phyloP scores from a whole-genome alignment of 805 yeast genomes.

The Wickerhamomyces alni region DNA sequence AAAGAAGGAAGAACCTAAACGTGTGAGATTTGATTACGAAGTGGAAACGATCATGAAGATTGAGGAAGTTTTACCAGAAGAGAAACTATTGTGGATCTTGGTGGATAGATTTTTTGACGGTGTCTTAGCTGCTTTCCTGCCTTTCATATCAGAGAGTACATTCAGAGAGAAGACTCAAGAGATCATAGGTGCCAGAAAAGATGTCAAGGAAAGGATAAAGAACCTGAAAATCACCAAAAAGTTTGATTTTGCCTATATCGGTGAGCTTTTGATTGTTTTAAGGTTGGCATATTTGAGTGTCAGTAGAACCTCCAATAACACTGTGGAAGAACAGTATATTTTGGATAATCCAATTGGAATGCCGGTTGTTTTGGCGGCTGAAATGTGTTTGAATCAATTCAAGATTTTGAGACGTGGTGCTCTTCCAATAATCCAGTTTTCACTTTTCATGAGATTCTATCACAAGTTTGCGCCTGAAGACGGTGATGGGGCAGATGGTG shows the following conservation, averaged over 20 bases:
- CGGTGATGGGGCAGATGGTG: slow-evolving; percentile 51
- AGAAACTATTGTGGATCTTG: slow-evolving; percentile 17
- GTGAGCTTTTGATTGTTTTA: slow-evolving; percentile 15
- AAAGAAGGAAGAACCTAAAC: slow-evolving; percentile 5
- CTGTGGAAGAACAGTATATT: slow-evolving; percentile 28
- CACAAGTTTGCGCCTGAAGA: slow-evolving; percentile 47
- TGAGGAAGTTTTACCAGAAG: slow-evolving; percentile 18
- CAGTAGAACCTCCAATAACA: slow-evolving; percentile 13
- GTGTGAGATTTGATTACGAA: slow-evolving; percentile 11
- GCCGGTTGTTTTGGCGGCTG: slow-evolving; percentile 42
- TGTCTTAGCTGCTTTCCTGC: slow-evolving; percentile 16
- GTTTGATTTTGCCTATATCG: slow-evolving; percentile 23
- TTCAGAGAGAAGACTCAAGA: slow-evolving; percentile 12
- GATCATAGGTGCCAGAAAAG: slow-evolving; percentile 10
- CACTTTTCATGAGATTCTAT: slow-evolving; percentile 45
- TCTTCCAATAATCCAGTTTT: slow-evolving; percentile 47
- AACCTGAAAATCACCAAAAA: slow-evolving; percentile 13
- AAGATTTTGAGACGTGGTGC: slow-evolving; percentile 42
- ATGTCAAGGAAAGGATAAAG: slow-evolving; percentile 4
- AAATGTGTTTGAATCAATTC: slow-evolving; percentile 50
- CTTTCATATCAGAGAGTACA: slow-evolving; percentile 21
- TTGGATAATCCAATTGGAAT: slow-evolving; percentile 40
- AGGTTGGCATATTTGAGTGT: slow-evolving; percentile 19
- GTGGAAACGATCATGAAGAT: slow-evolving; percentile 15
- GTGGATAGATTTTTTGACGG: slow-evolving; percentile 17